These are phyloP conservation scores for Cyberlindnera euphorbiae DNA, from an alignment of 805 yeast genomes.

Conservation along the genomic window DNA sequence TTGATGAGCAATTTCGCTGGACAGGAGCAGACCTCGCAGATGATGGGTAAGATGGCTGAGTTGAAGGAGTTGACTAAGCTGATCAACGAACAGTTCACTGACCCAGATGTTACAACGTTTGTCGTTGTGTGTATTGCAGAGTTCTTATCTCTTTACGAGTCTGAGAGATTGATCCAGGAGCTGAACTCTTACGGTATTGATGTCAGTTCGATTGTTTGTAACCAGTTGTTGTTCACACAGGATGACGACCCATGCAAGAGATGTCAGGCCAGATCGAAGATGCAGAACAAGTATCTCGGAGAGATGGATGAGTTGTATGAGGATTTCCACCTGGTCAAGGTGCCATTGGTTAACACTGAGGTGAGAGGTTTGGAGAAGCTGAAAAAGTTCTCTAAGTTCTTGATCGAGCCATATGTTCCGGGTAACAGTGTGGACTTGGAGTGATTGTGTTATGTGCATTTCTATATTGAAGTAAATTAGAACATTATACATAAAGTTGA, in stretches of 20 bases:
- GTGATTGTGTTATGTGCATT: slow-evolving; percentile 1
- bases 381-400: slow-evolving; percentile 75
- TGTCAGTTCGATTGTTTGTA: slow-evolving; percentile 92
- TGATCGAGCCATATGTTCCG: slow-evolving; percentile 74
- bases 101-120: slow-evolving; percentile 93
- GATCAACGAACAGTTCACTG: slow-evolving; percentile 90
- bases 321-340: slow-evolving; percentile 92
- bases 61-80: slow-evolving; percentile 77
- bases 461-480: not conserved
- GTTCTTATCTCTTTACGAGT: slow-evolving; percentile 91
- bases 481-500: not conserved
- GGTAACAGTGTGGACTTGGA: slow-evolving; percentile 28
- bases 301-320: slow-evolving; percentile 96
- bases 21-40: slow-evolving; percentile 46
- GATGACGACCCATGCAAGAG: slow-evolving; percentile 75
- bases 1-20: slow-evolving; percentile 75
- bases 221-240: slow-evolving; percentile 87
- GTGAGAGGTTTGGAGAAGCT: slow-evolving; percentile 89
- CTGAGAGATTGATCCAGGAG: slow-evolving; percentile 97
- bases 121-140: slow-evolving; percentile 98
- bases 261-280: slow-evolving; percentile 88
- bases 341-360: slow-evolving; percentile 93
- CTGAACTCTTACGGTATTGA: slow-evolving; percentile 92
- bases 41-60: slow-evolving; percentile 73
- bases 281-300: slow-evolving; percentile 92